phyloP scores from a whole-genome alignment of 192 early-diverging fungal genomes.

The Rhizophagus sp. region DNA sequence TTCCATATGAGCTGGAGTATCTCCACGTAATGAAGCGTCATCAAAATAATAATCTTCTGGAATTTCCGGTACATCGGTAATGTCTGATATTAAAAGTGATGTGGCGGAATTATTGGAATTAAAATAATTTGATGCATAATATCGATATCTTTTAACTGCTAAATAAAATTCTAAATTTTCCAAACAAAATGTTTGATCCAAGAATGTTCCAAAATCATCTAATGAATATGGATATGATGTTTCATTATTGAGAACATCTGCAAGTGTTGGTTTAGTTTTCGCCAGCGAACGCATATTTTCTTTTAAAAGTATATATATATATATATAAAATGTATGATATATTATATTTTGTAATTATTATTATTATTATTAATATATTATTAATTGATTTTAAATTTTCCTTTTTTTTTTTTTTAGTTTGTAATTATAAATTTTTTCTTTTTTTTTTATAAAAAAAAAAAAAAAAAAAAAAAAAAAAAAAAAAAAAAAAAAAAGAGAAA shows the following conservation, averaged over 20 bases:
- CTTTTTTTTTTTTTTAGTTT: no score
- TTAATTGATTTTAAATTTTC: no score
- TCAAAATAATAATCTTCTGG: neutral
- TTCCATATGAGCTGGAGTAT: slow-evolving; percentile 25
- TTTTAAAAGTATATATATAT: no score
- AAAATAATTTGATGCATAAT: slow-evolving; percentile 1
- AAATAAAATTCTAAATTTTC: slow-evolving; percentile 41
- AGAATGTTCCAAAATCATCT: slow-evolving; percentile 32
- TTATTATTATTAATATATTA: no score
- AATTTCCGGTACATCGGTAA: no score
- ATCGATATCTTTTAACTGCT: slow-evolving; percentile 36
- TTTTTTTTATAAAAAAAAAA: no score
- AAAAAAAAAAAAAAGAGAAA: no score
- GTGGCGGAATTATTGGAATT: neutral
- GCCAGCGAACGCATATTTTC: neutral
- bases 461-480: no score
- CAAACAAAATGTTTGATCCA: slow-evolving; percentile 37
- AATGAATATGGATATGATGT: slow-evolving; percentile 31
- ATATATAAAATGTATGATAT: no score
- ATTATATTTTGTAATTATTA: no score
- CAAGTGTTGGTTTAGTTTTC: slow-evolving; percentile 25
- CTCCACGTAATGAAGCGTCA: neutral
- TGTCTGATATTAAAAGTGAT: neutral
- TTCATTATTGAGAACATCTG: slow-evolving; percentile 33
- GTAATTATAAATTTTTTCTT: no score